phyloP scores from a whole-genome alignment of 1,284 basidiomycete genomes.

The Sparassis latifolia region DNA sequence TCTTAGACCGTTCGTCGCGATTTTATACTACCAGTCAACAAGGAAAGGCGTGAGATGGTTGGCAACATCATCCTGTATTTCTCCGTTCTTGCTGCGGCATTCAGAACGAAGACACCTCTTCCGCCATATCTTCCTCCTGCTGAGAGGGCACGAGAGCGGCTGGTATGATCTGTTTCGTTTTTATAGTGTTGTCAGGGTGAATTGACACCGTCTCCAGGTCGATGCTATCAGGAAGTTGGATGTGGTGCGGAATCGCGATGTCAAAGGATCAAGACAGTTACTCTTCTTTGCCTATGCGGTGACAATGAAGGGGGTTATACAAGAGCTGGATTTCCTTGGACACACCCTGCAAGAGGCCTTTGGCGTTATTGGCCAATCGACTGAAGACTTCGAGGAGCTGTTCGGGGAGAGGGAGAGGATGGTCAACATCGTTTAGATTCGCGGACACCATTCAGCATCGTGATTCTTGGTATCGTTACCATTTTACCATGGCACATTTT shows the following conservation, averaged over 20 bases:
- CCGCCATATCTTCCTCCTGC: slow-evolving; percentile 95
- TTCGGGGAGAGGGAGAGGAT: slow-evolving; percentile 18
- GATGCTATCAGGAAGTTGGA: slow-evolving; percentile 80
- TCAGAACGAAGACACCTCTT: slow-evolving; percentile 84
- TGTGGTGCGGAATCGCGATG: slow-evolving; percentile 72
- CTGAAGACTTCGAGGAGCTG: slow-evolving; percentile 29
- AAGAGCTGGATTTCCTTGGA: slow-evolving; percentile 79
- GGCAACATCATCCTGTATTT: slow-evolving; percentile 93
- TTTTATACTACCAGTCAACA: slow-evolving; percentile 87
- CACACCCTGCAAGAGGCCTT: slow-evolving; percentile 78
- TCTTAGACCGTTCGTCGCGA: slow-evolving; percentile 68
- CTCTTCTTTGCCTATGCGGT: slow-evolving; percentile 93
- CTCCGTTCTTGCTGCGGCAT: slow-evolving; percentile 81
- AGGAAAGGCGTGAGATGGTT: slow-evolving; percentile 84
- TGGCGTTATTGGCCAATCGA: slow-evolving; percentile 72
- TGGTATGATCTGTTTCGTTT: slow-evolving; percentile 40
- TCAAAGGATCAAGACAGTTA: slow-evolving; percentile 74
- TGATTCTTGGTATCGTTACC: no score
- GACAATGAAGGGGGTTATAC: slow-evolving; percentile 88
- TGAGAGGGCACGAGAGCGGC: slow-evolving; percentile 69
- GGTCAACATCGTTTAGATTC: no score
- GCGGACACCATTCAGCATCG: no score
- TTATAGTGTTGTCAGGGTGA: neutral
- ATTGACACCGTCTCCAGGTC: slow-evolving; percentile 39
- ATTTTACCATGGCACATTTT: no score